Percentiles rank a stretch among this genome's conserved stretches.
Conservation (phyloP, 163 green algal genomes). For the Chloroidium sp. region DNA sequence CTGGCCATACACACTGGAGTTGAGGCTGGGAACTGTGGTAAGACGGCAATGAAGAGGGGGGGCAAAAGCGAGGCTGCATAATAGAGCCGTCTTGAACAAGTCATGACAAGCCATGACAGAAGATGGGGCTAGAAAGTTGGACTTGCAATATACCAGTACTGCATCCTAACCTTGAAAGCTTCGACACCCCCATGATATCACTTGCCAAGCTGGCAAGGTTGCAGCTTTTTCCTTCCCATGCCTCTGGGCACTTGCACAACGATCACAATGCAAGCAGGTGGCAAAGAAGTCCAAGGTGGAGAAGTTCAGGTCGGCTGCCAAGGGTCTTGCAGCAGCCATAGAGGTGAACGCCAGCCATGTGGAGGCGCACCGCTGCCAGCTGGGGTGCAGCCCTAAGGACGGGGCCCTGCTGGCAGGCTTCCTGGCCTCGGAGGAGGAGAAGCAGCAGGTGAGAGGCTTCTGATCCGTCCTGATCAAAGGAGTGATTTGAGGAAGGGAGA, state of each 20-base stretch:
- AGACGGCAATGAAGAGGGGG: too few relatives aligned
- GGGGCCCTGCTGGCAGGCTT: constrained; percentile 48
- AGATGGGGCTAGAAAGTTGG: too few relatives aligned
- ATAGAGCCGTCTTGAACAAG: too few relatives aligned
- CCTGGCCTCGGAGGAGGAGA: constrained; percentile 20
- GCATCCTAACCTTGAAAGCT: too few relatives aligned
- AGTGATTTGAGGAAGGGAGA: too few relatives aligned
- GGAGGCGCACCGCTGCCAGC: constrained; percentile 42
- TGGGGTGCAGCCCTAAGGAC: constrained; percentile 81
- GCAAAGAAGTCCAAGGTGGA: constrained; percentile 23
- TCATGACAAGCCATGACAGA: too few relatives aligned
- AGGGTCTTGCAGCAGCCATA: constrained; percentile 45
- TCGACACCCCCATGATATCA: too few relatives aligned
- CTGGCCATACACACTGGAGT: too few relatives aligned
- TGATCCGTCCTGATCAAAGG: too few relatives aligned
- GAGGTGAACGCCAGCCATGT: constrained; percentile 65
- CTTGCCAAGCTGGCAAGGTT: background rate
- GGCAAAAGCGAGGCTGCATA: too few relatives aligned
- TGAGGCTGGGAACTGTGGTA: too few relatives aligned
- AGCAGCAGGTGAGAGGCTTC: constrained; percentile 20
- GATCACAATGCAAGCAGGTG: background rate
- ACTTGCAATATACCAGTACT: too few relatives aligned
- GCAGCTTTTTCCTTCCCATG: background rate
- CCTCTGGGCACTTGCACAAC: constrained; percentile 4
- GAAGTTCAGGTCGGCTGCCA: constrained; percentile 39